Evolutionary conservation across 345 rosid genomes (phyloP), one percentile per base, ranked within the genome.

Genomic region (Arabidopsis suecica): DNA sequence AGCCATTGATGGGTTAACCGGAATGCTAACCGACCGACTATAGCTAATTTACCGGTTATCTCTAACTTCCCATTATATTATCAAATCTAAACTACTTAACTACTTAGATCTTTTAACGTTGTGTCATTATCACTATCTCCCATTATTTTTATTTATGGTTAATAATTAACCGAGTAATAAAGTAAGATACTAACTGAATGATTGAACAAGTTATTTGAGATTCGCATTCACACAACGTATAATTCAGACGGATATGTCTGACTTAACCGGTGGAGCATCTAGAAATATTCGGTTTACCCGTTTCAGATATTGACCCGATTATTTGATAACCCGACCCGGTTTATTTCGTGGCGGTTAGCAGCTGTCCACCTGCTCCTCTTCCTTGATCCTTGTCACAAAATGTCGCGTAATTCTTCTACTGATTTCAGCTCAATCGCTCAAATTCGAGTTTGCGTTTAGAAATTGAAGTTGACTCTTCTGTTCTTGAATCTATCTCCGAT

Each of bases 1-100:
- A 33, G 47, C 13, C 13, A n/a, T 49, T 49, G 54, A 49, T 10
- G 20, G 20, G 23, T 50, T 59, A 61, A 75, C 74, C 57, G 30
- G 69, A 16, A 37, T 8, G 14, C 22, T 25, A 57, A 66, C 72
- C 72, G 20, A 58, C 66, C 72, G 50, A 55, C 18, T 74, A 11
- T 20, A 20, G 2, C 53, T 40, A 13, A 47, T 37, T 49, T 48
- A 30, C 77, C 77, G 70, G 70, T 73, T 73, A 38, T 41, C 40
- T 47, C 20, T 48, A 47, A 59, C 48, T 59, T 12, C 58, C 58
- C 38, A 41, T 0, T 25, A 13, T 10, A 28, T 11, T 9, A 16
- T 22, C 33, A 53, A 57, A 36, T 22, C 7, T 37, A 18, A 28
- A 16, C 18, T 16, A 16, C 28, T 28, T 2, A 28, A 28, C 30